Conservation (phyloP, 495 filamentous ascomycete species). For the Talaromyces liani region DNA sequence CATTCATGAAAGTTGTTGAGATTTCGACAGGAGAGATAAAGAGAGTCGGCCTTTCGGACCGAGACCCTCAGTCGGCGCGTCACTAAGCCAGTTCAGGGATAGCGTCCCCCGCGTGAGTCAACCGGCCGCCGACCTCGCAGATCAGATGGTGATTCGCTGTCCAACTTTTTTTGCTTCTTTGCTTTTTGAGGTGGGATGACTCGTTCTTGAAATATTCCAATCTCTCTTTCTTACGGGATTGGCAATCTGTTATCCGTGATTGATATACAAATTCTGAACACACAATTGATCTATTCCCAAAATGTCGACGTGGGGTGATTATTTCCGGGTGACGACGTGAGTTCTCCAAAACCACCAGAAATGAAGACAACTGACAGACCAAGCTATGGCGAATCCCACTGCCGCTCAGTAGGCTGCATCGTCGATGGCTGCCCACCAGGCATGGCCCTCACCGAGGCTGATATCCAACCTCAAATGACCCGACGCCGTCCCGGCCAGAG, state of each 20-base stretch:
- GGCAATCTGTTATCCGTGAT: not conserved
- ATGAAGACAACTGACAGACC: conserved; percentile 10
- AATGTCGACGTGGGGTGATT: conserved; percentile 90
- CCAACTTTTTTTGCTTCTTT: not conserved
- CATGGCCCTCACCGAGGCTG: conserved; percentile 76
- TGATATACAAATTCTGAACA: not conserved
- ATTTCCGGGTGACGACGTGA: conserved; percentile 81
- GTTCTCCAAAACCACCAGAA: no score
- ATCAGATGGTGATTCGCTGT: not conserved
- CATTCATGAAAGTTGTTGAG: no score
- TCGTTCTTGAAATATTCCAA: not conserved
- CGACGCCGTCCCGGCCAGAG: conserved; percentile 86
- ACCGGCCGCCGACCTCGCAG: not conserved
- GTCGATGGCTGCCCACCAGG: conserved; percentile 86
- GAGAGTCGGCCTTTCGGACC: not conserved
- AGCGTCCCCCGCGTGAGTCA: not conserved
- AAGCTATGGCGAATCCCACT: conserved; percentile 87
- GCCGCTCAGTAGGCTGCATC: conserved; percentile 83
- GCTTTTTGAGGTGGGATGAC: not conserved
- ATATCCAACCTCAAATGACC: conserved; percentile 94
- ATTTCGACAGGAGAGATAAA: no score
- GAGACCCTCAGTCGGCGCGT: not conserved
- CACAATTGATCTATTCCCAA: conserved; percentile 6
- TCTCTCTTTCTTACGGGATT: not conserved
- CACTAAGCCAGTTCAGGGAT: not conserved